phyloP scores from a whole-genome alignment of 1,284 basidiomycete genomes.

The Leucoagaricus sp. region DNA sequence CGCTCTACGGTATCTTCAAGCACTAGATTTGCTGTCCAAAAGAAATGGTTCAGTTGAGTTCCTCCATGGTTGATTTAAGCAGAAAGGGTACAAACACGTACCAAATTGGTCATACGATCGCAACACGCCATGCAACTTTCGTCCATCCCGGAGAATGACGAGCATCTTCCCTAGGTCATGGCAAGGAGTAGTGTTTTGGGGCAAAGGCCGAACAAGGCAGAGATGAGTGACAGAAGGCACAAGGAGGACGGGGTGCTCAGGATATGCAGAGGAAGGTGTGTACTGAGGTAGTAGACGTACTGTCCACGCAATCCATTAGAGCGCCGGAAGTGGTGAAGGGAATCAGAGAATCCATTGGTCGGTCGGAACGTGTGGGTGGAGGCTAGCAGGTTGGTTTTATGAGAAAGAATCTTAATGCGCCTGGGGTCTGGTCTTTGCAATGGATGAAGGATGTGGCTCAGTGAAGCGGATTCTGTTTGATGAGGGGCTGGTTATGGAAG shows the following conservation, averaged over 20 bases:
- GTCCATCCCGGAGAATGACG: conserved; percentile 93
- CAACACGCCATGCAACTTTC: conserved; percentile 95
- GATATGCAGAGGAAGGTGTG: conserved; percentile 48
- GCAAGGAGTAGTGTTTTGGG: not conserved
- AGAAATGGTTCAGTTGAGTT: not conserved
- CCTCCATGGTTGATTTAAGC: not conserved
- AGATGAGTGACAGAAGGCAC: conserved; percentile 12
- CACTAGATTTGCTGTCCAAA: conserved; percentile 81
- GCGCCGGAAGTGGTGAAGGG: conserved; percentile 97
- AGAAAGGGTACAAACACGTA: conserved; percentile 41
- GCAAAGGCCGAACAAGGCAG: not conserved
- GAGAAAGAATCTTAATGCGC: too few species aligned
- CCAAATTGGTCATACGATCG: conserved; percentile 99
- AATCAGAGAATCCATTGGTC: conserved; percentile 87
- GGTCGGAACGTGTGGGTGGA: not conserved
- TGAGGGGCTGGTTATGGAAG: not conserved
- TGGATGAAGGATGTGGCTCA: conserved; percentile 7
- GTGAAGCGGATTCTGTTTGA: not conserved
- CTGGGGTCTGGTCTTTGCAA: too few species aligned
- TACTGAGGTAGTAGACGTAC: conserved; percentile 78
- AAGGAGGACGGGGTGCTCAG: conserved; percentile 45
- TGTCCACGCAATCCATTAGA: conserved; percentile 97
- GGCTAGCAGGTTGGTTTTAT: not conserved
- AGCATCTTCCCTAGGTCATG: conserved; percentile 90
- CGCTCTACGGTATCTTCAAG: conserved; percentile 89